Evolutionary conservation across 169 alveolate species (phyloP), one percentile per base, ranked within the genome.

Genomic region (Eimeria nieschulzi): DNA sequence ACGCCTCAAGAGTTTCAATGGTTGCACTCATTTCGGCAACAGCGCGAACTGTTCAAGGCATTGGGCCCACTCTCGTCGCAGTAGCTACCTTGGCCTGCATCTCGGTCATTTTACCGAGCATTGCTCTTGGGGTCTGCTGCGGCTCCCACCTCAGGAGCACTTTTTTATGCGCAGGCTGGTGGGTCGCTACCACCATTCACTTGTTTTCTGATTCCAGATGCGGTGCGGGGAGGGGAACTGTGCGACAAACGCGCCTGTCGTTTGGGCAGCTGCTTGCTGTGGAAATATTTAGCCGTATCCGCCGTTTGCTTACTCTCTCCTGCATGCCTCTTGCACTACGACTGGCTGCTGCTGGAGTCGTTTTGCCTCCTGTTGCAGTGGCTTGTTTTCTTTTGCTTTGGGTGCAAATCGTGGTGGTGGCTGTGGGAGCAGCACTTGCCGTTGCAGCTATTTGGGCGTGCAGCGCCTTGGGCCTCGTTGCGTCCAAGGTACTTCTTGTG

Each of bases 121-220:
- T 39, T 2, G 90, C 64, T 63, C 78, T 82, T 33, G 90, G 90
- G 10, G 8, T 82, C 39, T 82, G 90, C 63, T 82, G 90, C 55
- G 39, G 90, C 64, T 33, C 53, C 46, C 90, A 82, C 53, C 71
- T 82, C 7, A 59, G 26, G 59, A 61, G 13, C 78, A 82, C 53
- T 17, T 39, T 46, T 39, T 53, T 39, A 5, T 82, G 90, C 78
- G 90, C 78, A 33, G 90, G 78, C 66, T 82, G 78, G 78, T 33
- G 26, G 55, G 54, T 76, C 12, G 90, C 90, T 25, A 59, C 21
- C 59, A 15, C 63, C 33, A 5, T 82, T 63, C 90, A 59, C n/a
- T 46, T 68, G 8, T 9, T 51, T 10, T 73, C 19, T 56, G 61
- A 63, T 46, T n/a, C 54, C 54, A 53, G 63, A 9, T 15, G 39